Evolutionary conservation across 805 yeast species (phyloP), one percentile per base, ranked within the genome.

Genomic region (Cephaloascus fragrans): DNA sequence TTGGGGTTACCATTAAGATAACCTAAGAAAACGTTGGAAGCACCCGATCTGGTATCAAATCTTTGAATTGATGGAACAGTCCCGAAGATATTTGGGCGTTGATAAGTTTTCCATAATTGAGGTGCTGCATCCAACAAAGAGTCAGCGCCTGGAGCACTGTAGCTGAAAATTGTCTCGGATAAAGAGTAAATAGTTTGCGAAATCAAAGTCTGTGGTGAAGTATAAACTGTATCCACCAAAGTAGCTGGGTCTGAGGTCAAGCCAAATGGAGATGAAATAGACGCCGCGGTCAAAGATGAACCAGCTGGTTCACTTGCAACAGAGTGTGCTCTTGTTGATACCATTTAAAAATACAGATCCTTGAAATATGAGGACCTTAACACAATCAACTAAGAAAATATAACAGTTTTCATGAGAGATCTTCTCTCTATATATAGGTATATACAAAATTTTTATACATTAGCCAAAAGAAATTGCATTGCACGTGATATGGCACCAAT

Each of bases 41-140:
- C 93, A 50, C 96, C 97, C 2, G 82, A 66, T 56, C 95, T 77
- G 41, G 85, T 74, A 52, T 88, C 87, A 41, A 81, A 58, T 45
- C 72, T 63, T 52, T 76, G 67, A 47, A 81, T 59, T 39, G 67
- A 66, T 19, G 94, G 93, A 39, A 79, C 75, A n/a, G 56, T 59
- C 18, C 78, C 79, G 35, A 58, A 52, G 12, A 75, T 64, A 53
- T 82, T 81, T 32, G 55, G 52, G 50, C 74, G 70, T 51, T 65
- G 66, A 37, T 67, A 57, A 35, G 63, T 56, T 34, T 69, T 54
- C 95, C 95, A 87, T 38, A 70, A 57, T 44, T 65, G 67, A 44
- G 82, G 53, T 36, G 75, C 69, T n/a, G 67, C 56, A 55, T 82
- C 86, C 37, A 85, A 62, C 36, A 75, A 65, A 47, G 77, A 71